Percentiles rank a stretch among this genome's conserved stretches.
Conservation (phyloP, 1,284 basidiomycete species). For the Puccinia hordei region DNA sequence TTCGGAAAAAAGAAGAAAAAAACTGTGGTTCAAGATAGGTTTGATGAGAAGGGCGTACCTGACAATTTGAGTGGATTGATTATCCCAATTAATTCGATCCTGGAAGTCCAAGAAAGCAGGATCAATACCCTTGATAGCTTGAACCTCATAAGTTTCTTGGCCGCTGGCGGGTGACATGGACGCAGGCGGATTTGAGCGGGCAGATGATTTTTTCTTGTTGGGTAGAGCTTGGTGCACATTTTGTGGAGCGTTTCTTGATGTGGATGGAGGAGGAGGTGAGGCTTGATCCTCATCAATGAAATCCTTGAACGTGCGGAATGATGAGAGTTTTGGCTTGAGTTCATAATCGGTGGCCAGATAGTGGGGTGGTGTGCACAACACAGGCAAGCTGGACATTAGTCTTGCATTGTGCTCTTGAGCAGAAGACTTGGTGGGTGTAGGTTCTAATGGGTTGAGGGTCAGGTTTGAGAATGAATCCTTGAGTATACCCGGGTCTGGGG, state of each 20-base stretch:
- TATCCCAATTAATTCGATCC: background rate
- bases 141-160: background rate
- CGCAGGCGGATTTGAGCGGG: background rate
- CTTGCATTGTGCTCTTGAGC: background rate
- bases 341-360: conserved; percentile 18
- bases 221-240: background rate
- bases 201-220: background rate
- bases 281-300: background rate
- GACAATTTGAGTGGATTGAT: background rate
- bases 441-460: background rate
- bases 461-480: background rate
- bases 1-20: too few species aligned
- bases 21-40: too few species aligned
- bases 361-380: background rate
- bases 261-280: background rate
- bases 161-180: background rate
- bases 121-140: background rate
- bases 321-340: conserved; percentile 1
- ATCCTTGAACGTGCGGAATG: background rate
- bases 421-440: background rate
- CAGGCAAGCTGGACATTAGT: background rate
- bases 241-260: background rate
- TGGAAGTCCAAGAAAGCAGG: background rate
- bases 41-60: background rate
- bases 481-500: background rate